phyloP scores from a whole-genome alignment of 2,329 filamentous ascomycete species.

The Paradendryphiella salina region DNA sequence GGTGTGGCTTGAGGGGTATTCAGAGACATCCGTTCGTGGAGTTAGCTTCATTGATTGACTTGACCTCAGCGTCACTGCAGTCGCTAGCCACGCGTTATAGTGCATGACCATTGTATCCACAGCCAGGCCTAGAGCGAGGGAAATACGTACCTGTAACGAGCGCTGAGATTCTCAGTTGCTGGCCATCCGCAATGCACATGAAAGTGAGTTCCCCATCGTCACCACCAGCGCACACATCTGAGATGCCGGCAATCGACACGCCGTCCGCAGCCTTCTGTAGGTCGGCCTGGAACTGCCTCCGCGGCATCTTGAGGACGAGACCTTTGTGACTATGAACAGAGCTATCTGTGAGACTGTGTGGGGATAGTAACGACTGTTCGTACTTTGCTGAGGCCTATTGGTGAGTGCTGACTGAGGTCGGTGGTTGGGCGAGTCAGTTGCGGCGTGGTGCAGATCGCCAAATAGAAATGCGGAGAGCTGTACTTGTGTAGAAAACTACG shows the following conservation, averaged over 20 bases:
- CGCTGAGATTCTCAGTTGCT: constrained; percentile 46
- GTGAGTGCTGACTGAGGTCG: not conserved
- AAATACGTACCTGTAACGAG: constrained; percentile 33
- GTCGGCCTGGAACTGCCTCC: constrained; percentile 67
- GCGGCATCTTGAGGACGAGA: constrained; percentile 58
- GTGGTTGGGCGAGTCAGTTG: constrained; percentile 8
- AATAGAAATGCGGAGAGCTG: not conserved
- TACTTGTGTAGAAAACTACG: not conserved
- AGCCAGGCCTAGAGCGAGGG: too few species aligned
- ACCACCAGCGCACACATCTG: constrained; percentile 61
- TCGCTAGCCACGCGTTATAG: too few species aligned
- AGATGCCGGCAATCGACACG: constrained; percentile 54
- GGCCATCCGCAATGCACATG: constrained; percentile 42
- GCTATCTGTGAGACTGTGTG: not conserved
- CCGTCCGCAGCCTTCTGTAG: constrained; percentile 48
- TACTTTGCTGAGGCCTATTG: not conserved
- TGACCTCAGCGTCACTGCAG: too few species aligned
- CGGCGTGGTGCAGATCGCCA: constrained; percentile 1
- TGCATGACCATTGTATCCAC: too few species aligned
- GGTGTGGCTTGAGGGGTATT: constrained; percentile 63
- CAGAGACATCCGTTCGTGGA: constrained; percentile 55
- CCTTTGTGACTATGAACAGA: not conserved
- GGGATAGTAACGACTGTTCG: not conserved
- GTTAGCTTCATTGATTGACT: not conserved
- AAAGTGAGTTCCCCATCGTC: constrained; percentile 75